A percentile compares a stretch with the other conserved stretches of the same genome.
Evolutionary conservation across 2,329 filamentous ascomycete genomes (phyloP).

Genomic region (Alternaria triticimaculans): DNA sequence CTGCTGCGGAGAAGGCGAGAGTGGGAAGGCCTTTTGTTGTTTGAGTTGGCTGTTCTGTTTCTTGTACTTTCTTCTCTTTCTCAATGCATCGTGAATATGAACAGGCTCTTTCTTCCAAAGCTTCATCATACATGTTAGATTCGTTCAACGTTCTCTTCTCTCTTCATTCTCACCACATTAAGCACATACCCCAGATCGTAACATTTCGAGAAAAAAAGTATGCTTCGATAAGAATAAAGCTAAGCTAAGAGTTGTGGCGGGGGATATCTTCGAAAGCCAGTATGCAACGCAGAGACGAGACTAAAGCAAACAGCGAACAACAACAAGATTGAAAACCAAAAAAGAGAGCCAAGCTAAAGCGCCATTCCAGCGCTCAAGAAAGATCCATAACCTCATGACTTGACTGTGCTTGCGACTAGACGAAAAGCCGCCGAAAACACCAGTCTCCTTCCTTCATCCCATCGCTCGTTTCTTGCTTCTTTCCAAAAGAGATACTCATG

Average conservation of each 20-base stretch:
- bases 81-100: background rate
- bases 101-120: background rate
- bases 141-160: background rate
- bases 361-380: background rate
- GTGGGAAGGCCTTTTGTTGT: slow-evolving; percentile 16
- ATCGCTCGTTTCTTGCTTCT: background rate
- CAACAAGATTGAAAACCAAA: background rate
- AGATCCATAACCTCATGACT: slow-evolving; percentile 7
- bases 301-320: background rate
- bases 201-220: background rate
- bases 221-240: slow-evolving; percentile 6
- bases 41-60: slow-evolving; percentile 3
- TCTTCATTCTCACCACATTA: background rate
- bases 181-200: background rate
- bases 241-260: slow-evolving; percentile 9
- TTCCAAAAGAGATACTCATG: background rate
- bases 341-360: background rate
- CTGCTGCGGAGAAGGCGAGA: slow-evolving; percentile 5
- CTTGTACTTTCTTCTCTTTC: background rate
- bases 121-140: background rate
- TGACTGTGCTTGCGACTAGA: background rate
- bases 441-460: background rate
- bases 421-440: background rate
- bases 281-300: slow-evolving; percentile 4
- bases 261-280: slow-evolving; percentile 18